Conservation (phyloP, 129 eudicot species). For the Solidago caesia region DNA sequence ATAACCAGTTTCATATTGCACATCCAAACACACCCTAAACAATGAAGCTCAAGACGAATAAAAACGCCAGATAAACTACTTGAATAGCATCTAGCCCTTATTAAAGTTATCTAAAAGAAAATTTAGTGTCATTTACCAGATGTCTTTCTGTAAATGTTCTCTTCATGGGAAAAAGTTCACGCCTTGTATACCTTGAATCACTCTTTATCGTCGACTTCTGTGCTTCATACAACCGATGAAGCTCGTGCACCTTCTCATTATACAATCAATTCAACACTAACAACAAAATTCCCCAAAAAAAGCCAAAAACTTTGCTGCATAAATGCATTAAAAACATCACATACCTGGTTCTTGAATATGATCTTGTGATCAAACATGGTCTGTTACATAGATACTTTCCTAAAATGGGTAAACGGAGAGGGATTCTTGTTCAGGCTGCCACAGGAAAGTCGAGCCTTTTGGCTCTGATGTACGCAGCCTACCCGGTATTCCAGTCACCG, state of each 20-base stretch:
- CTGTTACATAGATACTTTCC: background rate
- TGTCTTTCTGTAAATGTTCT: conserved; percentile 23
- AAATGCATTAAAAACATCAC: conserved; percentile 2
- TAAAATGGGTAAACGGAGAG: no score
- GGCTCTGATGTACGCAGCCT: no score
- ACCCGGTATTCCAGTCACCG: no score
- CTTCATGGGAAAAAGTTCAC: conserved; percentile 28
- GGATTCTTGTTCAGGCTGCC: no score
- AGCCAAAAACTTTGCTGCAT: background rate
- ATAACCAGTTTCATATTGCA: background rate
- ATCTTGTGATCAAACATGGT: conserved; percentile 53
- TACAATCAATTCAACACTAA: background rate
- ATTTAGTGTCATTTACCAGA: conserved; percentile 18
- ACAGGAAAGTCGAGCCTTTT: no score
- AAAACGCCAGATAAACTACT: background rate
- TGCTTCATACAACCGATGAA: conserved; percentile 39
- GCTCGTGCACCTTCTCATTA: conserved; percentile 44
- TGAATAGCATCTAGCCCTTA: background rate
- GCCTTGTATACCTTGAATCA: conserved; percentile 22
- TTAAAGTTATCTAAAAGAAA: background rate
- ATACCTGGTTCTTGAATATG: conserved; percentile 48
- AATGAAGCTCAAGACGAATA: background rate
- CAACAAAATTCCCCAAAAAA: background rate
- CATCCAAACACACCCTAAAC: background rate
- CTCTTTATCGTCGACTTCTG: conserved; percentile 44